Conservation (phyloP, 129 eudicot species). For the Saussurea involucrata region DNA sequence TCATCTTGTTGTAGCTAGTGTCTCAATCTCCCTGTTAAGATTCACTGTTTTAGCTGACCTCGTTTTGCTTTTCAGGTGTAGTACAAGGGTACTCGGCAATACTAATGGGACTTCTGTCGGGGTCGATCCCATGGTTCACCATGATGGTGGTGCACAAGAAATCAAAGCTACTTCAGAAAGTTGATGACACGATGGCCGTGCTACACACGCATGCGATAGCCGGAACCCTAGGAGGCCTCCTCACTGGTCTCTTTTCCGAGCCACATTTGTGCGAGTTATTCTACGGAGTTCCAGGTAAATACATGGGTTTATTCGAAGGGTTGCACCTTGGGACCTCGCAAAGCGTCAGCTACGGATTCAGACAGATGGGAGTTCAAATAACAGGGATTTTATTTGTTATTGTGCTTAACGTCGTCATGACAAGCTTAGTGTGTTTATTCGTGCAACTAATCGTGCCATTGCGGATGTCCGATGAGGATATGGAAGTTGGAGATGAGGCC, state of each 20-base stretch:
- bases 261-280: constrained; percentile 38
- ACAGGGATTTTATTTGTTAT: constrained; percentile 43
- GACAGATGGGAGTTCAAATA: constrained; percentile 62
- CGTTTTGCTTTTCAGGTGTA: constrained; percentile 27
- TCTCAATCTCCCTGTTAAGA: neutral
- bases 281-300: constrained; percentile 24
- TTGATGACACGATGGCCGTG: constrained; percentile 66
- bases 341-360: constrained; percentile 25
- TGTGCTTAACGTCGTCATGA: constrained; percentile 40
- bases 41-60: neutral
- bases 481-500: constrained; percentile 72
- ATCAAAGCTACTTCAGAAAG: constrained; percentile 48
- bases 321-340: constrained; percentile 21
- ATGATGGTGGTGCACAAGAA: constrained; percentile 71
- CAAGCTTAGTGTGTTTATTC: constrained; percentile 50
- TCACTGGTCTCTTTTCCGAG: constrained; percentile 48
- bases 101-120: constrained; percentile 52
- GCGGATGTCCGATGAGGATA: constrained; percentile 64
- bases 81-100: constrained; percentile 63
- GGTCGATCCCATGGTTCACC: constrained; percentile 62
- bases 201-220: constrained; percentile 63
- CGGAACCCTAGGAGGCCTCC: constrained; percentile 52
- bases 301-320: constrained; percentile 43
- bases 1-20: neutral
- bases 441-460: constrained; percentile 47